Base-by-base conservation (phyloP, 768 basidiomycete species). In the Trametes gibbosa region DNA sequence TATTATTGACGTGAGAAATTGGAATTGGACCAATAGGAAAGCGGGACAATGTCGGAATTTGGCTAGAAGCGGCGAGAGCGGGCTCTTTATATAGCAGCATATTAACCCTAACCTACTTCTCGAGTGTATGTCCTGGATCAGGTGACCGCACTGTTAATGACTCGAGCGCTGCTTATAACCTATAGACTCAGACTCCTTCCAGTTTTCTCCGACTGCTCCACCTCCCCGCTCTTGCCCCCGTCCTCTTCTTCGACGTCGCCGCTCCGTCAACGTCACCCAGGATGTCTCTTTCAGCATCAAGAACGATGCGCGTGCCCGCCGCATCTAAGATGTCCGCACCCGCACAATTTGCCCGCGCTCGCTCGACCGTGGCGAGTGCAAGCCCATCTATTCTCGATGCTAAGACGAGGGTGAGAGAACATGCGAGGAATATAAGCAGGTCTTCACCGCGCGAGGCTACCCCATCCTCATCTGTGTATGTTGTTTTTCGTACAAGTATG, bases 391-490 rank as follows among this genome's bases (percentile, higher is more conserved):
- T 89, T 70, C 69, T 88, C 56, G 92, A 94, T 43, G 91, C 91
- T 42, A 92, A 89, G 76, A 83, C 84, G 50, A 84, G 90, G 74
- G 87, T 93, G 51, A 77, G 83, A 66, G 90, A 91, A 66, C 86
- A 89, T 75, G 87, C 85, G 9, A 77, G 92, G 66, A 78, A 83
- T 67, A 82, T 94, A 69, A 90, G 88, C 70, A 84, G 85, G 60
- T 81, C 87, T 13, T 82, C 87, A 6, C 70, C 76, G 19, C 77
- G 78, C 59, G 79, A 81, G 59, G 90, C 90, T 53, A 77, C 78
- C 29, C 79, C 86, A 52, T 84, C 85, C 35, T 83, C 83, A 4
- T 68, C 81, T 59, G 76, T 82, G 90, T 91, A 77, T 60, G 82
- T 75, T 34, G 24, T 43, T 58, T 23, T 43, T 24, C 23, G 17